Conservation (phyloP, 805 yeast species). For the Ogataea trehaloabstinens region DNA sequence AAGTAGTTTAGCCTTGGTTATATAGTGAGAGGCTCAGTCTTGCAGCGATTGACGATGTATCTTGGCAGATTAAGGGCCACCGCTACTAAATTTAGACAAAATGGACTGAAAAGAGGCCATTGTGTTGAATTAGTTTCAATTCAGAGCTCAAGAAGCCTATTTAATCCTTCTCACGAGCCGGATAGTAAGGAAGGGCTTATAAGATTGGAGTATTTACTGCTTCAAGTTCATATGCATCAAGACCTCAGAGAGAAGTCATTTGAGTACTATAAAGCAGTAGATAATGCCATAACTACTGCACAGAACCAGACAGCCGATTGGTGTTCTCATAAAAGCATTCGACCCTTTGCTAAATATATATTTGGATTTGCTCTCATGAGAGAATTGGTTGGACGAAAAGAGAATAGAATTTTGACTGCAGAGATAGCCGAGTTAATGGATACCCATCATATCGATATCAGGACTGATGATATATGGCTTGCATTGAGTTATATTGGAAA, state of each 20-base stretch:
- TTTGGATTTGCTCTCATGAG: constrained; percentile 10
- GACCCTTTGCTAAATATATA: constrained; percentile 8
- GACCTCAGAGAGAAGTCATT: constrained; percentile 13
- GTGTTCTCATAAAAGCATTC: constrained; percentile 5
- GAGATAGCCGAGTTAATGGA: constrained; percentile 12
- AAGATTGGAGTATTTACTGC: constrained; percentile 15
- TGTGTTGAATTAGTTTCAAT: too few relatives aligned
- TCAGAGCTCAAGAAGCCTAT: constrained; percentile 2
- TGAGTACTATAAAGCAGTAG: constrained; percentile 13
- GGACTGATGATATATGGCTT: constrained; percentile 12
- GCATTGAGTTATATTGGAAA: constrained; percentile 14
- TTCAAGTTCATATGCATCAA: constrained; percentile 16
- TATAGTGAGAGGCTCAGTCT: too few relatives aligned
- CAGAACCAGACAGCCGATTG: constrained; percentile 11
- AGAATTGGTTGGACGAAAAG: constrained; percentile 9
- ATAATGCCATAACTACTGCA: constrained; percentile 13
- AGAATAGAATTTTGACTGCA: constrained; percentile 13
- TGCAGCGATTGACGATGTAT: too few relatives aligned
- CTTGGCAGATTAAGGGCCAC: too few relatives aligned
- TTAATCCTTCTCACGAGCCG: constrained; percentile 8
- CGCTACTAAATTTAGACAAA: too few relatives aligned
- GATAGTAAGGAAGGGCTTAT: constrained; percentile 12
- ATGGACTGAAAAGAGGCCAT: too few relatives aligned
- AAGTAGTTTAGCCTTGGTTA: too few relatives aligned
- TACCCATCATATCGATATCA: constrained; percentile 10